Percentiles rank a stretch among this genome's conserved stretches.
These are phyloP conservation scores for Diaporthe sp. DNA, from an alignment of 2,329 filamentous ascomycete genomes.

Conservation along the genomic window DNA sequence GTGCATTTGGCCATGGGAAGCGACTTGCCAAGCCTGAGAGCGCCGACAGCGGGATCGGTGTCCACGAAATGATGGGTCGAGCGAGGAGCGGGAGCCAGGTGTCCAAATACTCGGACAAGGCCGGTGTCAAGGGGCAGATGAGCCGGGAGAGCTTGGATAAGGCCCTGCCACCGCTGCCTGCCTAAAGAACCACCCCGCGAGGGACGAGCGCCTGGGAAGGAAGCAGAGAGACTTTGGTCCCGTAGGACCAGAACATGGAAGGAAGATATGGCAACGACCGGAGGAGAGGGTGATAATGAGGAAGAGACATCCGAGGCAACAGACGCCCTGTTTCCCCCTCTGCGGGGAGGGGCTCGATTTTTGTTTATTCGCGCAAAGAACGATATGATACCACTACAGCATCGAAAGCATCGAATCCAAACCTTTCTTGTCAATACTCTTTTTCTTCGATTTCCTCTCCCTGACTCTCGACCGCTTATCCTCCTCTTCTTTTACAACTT, in stretches of 20 bases:
- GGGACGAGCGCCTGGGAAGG: neutral
- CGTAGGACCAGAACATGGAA: conserved; percentile 8
- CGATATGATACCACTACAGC: conserved; percentile 42
- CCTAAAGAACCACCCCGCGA: conserved; percentile 12
- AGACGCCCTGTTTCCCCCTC: neutral
- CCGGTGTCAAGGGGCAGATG: conserved; percentile 51
- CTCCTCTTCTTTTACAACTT: neutral
- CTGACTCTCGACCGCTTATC: neutral
- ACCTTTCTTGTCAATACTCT: conserved; percentile 37
- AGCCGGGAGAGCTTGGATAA: conserved; percentile 72
- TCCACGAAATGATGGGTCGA: conserved; percentile 45
- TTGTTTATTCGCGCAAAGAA: conserved; percentile 38
- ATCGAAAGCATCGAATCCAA: conserved; percentile 39
- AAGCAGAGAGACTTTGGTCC: conserved; percentile 40
- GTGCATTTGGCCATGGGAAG: conserved; percentile 25
- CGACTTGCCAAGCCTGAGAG: conserved; percentile 58
- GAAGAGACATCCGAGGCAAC: conserved; percentile 28
- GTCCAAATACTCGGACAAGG: conserved; percentile 44
- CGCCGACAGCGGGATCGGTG: conserved; percentile 62
- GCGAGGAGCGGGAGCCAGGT: conserved; percentile 45
- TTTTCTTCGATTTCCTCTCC: neutral
- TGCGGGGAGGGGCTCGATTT: conserved; percentile 14
- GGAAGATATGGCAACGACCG: conserved; percentile 9
- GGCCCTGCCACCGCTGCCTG: conserved; percentile 68
- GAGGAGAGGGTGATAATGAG: conserved; percentile 25